These are phyloP conservation scores for Annulohypoxylon moriforme DNA, from an alignment of 495 filamentous ascomycete genomes.

Conservation along the genomic window DNA sequence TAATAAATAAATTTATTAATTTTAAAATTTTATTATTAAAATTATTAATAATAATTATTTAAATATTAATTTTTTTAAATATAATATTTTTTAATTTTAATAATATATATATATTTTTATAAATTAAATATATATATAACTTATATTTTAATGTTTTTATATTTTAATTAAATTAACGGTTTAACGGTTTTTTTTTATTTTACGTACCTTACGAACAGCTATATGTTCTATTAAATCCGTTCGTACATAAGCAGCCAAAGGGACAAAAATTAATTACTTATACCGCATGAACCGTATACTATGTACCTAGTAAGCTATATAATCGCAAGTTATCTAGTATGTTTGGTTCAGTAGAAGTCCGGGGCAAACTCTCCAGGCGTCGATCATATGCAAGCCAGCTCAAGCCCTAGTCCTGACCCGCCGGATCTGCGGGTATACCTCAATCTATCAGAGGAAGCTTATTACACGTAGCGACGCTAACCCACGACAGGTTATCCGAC, in stretches of 20 bases:
- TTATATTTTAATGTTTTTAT: no score
- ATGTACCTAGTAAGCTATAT: conserved; percentile 26
- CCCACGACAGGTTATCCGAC: conserved; percentile 22
- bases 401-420: conserved; percentile 11
- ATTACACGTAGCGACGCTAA: conserved; percentile 11
- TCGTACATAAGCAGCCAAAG: not conserved
- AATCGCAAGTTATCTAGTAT: not conserved
- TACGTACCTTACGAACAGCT: no score
- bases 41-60: no score
- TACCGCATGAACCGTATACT: not conserved
- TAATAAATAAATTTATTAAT: no score
- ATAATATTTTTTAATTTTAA: no score
- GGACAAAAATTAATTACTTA: not conserved
- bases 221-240: not conserved
- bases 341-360: conserved; percentile 10
- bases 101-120: no score
- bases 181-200: no score
- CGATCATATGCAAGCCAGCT: conserved; percentile 43
- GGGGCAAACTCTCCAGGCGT: conserved; percentile 25
- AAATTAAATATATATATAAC: no score
- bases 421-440: conserved; percentile 1
- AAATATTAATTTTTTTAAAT: no score
- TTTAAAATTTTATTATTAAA: no score
- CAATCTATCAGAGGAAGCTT: conserved; percentile 11
- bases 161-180: no score